These are phyloP conservation scores for Lumnitzera racemosa DNA, from an alignment of 345 rosid species.

Conservation along the genomic window DNA sequence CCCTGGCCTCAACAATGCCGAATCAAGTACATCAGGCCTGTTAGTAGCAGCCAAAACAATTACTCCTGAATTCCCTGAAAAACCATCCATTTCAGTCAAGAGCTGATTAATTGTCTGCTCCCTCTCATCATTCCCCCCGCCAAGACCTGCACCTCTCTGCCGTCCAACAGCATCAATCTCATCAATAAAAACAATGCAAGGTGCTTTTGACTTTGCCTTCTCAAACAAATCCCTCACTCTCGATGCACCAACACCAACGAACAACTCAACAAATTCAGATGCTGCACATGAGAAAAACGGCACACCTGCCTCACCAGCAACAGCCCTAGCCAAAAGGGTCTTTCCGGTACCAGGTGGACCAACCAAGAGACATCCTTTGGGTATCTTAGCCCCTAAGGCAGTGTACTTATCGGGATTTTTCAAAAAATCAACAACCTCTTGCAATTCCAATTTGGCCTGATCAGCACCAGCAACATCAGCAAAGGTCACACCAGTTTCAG, in stretches of 20 bases:
- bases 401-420: constrained; percentile 34
- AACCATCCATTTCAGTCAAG: constrained; percentile 92
- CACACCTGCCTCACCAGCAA: constrained; percentile 82
- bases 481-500: constrained; percentile 24
- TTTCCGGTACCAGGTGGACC: constrained; percentile 73
- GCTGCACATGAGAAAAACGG: constrained; percentile 84
- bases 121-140: constrained; percentile 93
- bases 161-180: constrained; percentile 93
- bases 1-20: constrained; percentile 80
- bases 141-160: constrained; percentile 93
- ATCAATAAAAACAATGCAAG: constrained; percentile 76
- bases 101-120: constrained; percentile 86
- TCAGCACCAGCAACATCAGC: constrained; percentile 38
- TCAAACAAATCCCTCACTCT: constrained; percentile 86
- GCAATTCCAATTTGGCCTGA: constrained; percentile 31
- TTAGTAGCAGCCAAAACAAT: constrained; percentile 90
- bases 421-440: constrained; percentile 29
- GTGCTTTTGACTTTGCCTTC: constrained; percentile 78
- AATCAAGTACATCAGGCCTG: constrained; percentile 80
- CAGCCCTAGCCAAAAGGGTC: constrained; percentile 75
- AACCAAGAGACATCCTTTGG: constrained; percentile 34
- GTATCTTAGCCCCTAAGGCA: constrained; percentile 37
- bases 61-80: constrained; percentile 80
- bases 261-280: constrained; percentile 77
- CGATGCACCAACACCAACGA: constrained; percentile 85